Evolutionary conservation across 148 eudicot species (phyloP), one percentile per base, ranked within the genome.

Genomic region (Euryodendron excelsum): DNA sequence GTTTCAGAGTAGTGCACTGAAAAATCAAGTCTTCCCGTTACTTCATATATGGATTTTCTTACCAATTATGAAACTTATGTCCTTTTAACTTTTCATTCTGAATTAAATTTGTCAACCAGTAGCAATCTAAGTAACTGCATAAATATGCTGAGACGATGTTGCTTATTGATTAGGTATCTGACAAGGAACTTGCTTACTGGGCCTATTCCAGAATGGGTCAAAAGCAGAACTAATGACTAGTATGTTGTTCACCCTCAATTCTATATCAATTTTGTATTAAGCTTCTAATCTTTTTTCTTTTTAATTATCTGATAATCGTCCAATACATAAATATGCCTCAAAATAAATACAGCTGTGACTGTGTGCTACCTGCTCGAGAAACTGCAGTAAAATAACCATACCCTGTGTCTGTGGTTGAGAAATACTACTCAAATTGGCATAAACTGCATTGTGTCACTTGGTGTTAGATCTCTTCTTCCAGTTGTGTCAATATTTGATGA

Each of bases 101-200:
- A 56, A 47, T 62, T 18, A 45, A 36, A 20, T 31, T 62, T 30
- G 23, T 53, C 28, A 53, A 58, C 63, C 18, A 21, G 4, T 47
- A 9, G 10, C 58, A 48, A 20, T 48, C 10, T 71, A 48, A 48
- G 30, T 71, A 17, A 1, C 4, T 30, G 33, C 21, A 8, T 28
- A 28, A 28, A 10, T 15, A 30, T 20, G 27, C 4, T 65, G 61
- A 52, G 17, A 31, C 11, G 4, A 34, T 52, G 60, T 72, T 21
- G 27, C 33, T 58, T 12, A 33, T 44, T 78, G 79, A 47, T 64
- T 76, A 88, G 94, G 88, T 89, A 81, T 75, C 68, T 91, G 67
- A 83, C 90, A 69, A 83, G 82, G 78, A 91, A 91, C 84, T 71
- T 66, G 44, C 87, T 89, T 47, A 77, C 78, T 68, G 92, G 94